A percentile compares a stretch with the other conserved stretches of the same genome.
These are phyloP conservation scores for Morella rubra DNA, from an alignment of 306 rosid genomes.

Conservation along the genomic window DNA sequence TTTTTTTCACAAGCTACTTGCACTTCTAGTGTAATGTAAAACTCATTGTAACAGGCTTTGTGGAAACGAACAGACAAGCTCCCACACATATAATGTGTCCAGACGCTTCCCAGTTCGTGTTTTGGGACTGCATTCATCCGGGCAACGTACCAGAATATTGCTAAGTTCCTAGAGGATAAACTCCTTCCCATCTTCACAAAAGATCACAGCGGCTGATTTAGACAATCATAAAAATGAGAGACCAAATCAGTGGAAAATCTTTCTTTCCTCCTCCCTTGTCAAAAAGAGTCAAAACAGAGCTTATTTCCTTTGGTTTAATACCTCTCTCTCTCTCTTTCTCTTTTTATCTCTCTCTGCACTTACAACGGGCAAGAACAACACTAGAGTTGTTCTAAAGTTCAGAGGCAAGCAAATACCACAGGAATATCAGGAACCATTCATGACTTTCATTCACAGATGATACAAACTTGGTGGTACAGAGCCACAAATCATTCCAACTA, in stretches of 20 bases:
- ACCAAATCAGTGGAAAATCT: not conserved
- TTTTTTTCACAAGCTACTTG: not conserved
- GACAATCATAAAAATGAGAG: not conserved
- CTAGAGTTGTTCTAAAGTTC: too few species aligned
- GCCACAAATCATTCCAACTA: conserved; percentile 27
- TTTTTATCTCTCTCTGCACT: too few species aligned
- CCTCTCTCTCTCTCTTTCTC: too few species aligned
- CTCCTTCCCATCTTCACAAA: conserved; percentile 26
- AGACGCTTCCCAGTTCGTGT: conserved; percentile 41
- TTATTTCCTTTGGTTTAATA: not conserved
- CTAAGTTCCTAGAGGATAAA: conserved; percentile 27
- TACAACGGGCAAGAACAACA: too few species aligned
- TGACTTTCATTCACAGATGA: conserved; percentile 8
- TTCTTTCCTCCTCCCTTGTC: not conserved
- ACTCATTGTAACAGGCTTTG: conserved; percentile 36
- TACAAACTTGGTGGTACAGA: conserved; percentile 27
- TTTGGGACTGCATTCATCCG: conserved; percentile 69
- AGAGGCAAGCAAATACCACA: too few species aligned
- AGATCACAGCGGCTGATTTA: not conserved
- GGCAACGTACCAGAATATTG: conserved; percentile 32
- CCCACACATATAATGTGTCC: too few species aligned
- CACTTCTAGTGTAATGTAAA: not conserved
- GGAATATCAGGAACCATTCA: not conserved
- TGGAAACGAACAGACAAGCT: conserved; percentile 35
- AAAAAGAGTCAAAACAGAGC: not conserved